phyloP scores from a whole-genome alignment of 2,329 filamentous ascomycete genomes.

The Microdochium trichocladiopsis region DNA sequence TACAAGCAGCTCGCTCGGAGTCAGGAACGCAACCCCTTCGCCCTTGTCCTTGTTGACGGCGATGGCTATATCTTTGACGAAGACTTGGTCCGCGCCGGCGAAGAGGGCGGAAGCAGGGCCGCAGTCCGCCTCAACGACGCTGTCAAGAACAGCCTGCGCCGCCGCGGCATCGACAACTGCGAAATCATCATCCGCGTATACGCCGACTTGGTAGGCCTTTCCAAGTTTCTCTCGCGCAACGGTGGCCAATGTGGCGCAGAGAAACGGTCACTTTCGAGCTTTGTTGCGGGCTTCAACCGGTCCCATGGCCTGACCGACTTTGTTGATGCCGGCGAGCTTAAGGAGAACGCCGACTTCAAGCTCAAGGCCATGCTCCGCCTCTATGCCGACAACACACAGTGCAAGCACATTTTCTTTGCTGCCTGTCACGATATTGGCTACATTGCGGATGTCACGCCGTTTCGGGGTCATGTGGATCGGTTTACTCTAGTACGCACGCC shows the following conservation, averaged over 20 bases:
- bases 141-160: conserved; percentile 38
- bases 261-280: conserved; percentile 46
- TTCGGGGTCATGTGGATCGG: conserved; percentile 37
- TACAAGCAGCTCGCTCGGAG: conserved; percentile 45
- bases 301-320: conserved; percentile 53
- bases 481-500: conserved; percentile 45
- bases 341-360: conserved; percentile 54
- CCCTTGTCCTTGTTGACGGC: conserved; percentile 54
- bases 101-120: conserved; percentile 47
- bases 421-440: conserved; percentile 56
- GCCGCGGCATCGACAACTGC: conserved; percentile 39
- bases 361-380: conserved; percentile 41
- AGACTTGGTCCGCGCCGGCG: conserved; percentile 34
- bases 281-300: conserved; percentile 49
- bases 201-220: conserved; percentile 46
- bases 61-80: conserved; percentile 54
- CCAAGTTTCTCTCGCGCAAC: conserved; percentile 37
- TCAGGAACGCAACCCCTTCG: conserved; percentile 48
- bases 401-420: conserved; percentile 58
- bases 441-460: conserved; percentile 46
- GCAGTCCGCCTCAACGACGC: conserved; percentile 45
- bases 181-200: conserved; percentile 49
- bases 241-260: conserved; percentile 41
- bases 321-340: conserved; percentile 53
- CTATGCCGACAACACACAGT: conserved; percentile 51